These are phyloP conservation scores for Chloris gayana DNA, from an alignment of 176 grass and related monocot species.

Conservation along the genomic window DNA sequence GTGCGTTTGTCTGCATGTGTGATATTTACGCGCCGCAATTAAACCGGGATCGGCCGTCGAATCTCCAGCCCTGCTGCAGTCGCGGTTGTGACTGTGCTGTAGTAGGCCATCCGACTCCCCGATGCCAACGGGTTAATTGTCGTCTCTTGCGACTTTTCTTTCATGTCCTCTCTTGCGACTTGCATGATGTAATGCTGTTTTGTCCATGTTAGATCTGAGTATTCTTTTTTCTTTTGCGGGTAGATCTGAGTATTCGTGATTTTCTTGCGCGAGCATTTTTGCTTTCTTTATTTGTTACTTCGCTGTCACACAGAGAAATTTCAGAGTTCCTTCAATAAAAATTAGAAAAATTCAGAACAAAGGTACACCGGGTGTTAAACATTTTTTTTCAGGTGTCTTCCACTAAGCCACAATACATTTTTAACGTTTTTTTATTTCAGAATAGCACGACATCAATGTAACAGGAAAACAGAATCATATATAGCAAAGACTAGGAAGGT, in stretches of 20 bases:
- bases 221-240: too few species aligned
- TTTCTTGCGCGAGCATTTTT: too few species aligned
- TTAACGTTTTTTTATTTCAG: not conserved
- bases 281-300: too few species aligned
- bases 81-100: slow-evolving; percentile 5
- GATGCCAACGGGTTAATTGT: not conserved
- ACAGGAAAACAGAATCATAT: slow-evolving; percentile 21
- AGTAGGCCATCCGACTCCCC: slow-evolving; percentile 10
- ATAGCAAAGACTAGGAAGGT: not conserved
- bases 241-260: too few species aligned
- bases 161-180: not conserved
- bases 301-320: too few species aligned
- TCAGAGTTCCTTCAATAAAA: too few species aligned
- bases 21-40: not conserved
- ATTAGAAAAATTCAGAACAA: not conserved
- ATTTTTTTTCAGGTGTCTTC: too few species aligned
- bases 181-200: too few species aligned
- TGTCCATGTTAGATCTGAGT: too few species aligned
- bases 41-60: slow-evolving; percentile 1
- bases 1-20: not conserved
- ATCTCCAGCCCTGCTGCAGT: slow-evolving; percentile 7
- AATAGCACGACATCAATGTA: slow-evolving; percentile 11
- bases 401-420: not conserved
- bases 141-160: not conserved
- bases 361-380: too few species aligned